Base-by-base conservation (phyloP, 202 grass and related monocot genomes). In the Cymbopogon flexuosus region DNA sequence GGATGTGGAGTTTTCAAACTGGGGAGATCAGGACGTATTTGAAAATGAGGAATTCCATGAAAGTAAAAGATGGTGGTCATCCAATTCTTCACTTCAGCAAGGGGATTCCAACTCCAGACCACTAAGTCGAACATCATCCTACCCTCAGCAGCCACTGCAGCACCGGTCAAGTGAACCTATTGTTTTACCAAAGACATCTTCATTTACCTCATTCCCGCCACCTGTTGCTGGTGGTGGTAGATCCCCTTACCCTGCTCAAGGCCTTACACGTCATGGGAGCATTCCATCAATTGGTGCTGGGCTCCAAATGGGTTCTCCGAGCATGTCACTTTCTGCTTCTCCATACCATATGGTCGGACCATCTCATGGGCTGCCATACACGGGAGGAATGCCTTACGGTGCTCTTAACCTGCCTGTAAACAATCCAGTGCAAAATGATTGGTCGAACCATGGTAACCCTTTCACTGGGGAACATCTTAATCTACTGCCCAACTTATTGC, bases 201-300 rank as follows among this genome's bases (percentile, higher is more conserved):
- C 92, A 43, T 94, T 83, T 68, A 94, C 92, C 68, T 94, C 92
- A 5, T 98, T 95, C 79, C 92, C 95, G 30, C 88, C 86, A 49
- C 92, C 90, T 85, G 86, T 34, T 80, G 64, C 69, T 36, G 74
- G 8, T 68, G 64, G 73, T 23, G 69, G 81, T 56, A 83, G 87
- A 72, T 85, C 86, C 88, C 84, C 82, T 30, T 85, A 90, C 63
- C 75, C 87, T 62, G 47, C 79, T 81, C 79, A 80, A 84, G 83
- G 87, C 61, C 94, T 97, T 68, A 97, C 94, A 76, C 92, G 94
- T 29, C 94, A 97, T 90, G 89, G 90, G 22, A 98, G 95, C 77
- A 93, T 98, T 66, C 95, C 95, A 41, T 91, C 92, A 76, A 81
- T 88, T 68, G 86, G 78, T 81, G 60, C 84, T 83, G 88, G 90